A percentile compares a stretch with the other conserved stretches of the same genome.
Evolutionary conservation across 169 alveolate genomes (phyloP).

Genomic region (Eimeria necatrix): DNA sequence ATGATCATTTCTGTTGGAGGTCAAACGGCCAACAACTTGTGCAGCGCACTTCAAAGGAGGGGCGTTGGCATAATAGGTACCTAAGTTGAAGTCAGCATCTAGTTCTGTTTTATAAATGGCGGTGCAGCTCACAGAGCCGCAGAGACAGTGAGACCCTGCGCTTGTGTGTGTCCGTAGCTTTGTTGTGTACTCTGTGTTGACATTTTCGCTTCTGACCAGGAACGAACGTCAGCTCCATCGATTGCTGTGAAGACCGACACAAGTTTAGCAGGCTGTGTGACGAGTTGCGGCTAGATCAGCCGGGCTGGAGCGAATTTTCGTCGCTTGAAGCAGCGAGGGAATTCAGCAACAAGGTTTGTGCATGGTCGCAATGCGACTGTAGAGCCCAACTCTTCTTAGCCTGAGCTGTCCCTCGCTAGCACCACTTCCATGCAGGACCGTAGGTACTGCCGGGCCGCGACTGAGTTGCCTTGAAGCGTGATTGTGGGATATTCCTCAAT

Average conservation of each 20-base stretch:
- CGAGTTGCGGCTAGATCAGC: slow-evolving; percentile 92
- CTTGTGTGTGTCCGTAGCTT: not conserved
- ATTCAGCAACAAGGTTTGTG: slow-evolving; percentile 84
- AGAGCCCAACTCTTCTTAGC: no score
- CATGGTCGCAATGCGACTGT: no score
- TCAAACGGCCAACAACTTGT: slow-evolving; percentile 94
- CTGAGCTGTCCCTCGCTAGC: no score
- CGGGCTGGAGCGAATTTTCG: slow-evolving; percentile 92
- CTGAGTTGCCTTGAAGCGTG: no score
- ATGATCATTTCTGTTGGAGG: slow-evolving; percentile 93
- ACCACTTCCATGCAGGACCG: no score
- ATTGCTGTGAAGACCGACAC: slow-evolving; percentile 91
- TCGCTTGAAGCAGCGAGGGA: slow-evolving; percentile 85
- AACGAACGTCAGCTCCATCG: slow-evolving; percentile 93
- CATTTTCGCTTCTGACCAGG: slow-evolving; percentile 81
- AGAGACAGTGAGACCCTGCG: not conserved
- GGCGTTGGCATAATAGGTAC: slow-evolving; percentile 65
- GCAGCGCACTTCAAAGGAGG: slow-evolving; percentile 81
- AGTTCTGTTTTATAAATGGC: not conserved
- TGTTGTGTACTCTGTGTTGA: not conserved
- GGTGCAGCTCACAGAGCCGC: not conserved
- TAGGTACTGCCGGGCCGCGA: no score
- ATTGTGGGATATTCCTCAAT: no score
- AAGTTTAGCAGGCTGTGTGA: slow-evolving; percentile 92
- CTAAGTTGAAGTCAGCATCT: not conserved